phyloP scores from a whole-genome alignment of 2,329 filamentous ascomycete genomes.

The Colletotrichum plurivorum region DNA sequence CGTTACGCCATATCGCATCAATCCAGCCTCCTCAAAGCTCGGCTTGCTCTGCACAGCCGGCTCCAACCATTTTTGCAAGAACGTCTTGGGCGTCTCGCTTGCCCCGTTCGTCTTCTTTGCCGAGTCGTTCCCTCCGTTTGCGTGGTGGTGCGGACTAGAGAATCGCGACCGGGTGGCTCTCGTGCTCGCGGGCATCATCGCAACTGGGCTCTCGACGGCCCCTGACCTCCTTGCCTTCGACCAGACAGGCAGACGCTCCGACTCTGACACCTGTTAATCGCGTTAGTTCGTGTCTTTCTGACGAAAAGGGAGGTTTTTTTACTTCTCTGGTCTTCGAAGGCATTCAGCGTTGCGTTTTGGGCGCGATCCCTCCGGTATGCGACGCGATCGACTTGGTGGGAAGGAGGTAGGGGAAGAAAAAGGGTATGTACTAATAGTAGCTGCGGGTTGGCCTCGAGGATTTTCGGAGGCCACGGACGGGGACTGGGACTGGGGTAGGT shows the following conservation, averaged over 20 bases:
- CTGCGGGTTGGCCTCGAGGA: constrained; percentile 42
- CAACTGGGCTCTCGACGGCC: constrained; percentile 40
- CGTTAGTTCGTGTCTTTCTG: constrained; percentile 34
- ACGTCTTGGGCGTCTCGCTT: constrained; percentile 57
- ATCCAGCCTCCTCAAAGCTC: constrained; percentile 84
- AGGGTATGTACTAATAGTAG: constrained; percentile 36
- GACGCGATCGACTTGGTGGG: constrained; percentile 44
- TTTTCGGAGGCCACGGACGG: constrained; percentile 44
- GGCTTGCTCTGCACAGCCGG: constrained; percentile 72
- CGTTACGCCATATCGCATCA: constrained; percentile 81
- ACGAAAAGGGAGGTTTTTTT: not conserved
- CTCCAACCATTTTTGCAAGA: constrained; percentile 72
- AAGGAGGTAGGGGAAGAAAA: constrained; percentile 40
- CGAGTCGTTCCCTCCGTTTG: constrained; percentile 43
- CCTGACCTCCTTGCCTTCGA: constrained; percentile 40
- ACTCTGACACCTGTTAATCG: constrained; percentile 30
- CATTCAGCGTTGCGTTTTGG: constrained; percentile 41
- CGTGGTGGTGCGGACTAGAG: constrained; percentile 65
- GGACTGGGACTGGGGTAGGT: constrained; percentile 30
- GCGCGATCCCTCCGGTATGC: constrained; percentile 44
- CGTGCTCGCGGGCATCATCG: constrained; percentile 60
- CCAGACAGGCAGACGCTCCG: constrained; percentile 35
- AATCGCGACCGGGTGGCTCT: constrained; percentile 69
- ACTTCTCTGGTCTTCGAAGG: constrained; percentile 44
- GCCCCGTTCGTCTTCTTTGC: constrained; percentile 46